Evolutionary conservation across 805 yeast species (phyloP).

Genomic region (Komagataella kurtzmanii): DNA sequence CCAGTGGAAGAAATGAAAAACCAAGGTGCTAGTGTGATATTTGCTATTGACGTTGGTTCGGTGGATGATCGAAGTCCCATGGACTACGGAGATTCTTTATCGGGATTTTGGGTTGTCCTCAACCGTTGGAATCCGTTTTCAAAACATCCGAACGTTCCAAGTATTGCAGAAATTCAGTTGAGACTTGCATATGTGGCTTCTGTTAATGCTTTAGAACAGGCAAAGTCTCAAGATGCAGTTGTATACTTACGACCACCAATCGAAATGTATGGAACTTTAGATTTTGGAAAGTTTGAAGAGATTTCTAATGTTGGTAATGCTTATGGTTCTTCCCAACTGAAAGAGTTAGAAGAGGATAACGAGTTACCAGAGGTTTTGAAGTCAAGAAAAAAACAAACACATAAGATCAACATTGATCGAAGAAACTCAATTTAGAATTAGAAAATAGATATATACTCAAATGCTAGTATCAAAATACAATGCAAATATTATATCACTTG

Average conservation of each 20-base stretch:
- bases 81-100: conserved; percentile 84
- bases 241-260: conserved; percentile 88
- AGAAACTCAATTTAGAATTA: neutral
- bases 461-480: too few relatives aligned
- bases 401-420: neutral
- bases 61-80: conserved; percentile 84
- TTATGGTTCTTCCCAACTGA: conserved; percentile 33
- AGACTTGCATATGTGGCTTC: conserved; percentile 90
- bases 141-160: conserved; percentile 76
- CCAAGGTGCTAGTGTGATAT: conserved; percentile 72
- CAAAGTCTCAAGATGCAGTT: conserved; percentile 76
- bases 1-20: conserved; percentile 89
- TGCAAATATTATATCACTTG: too few relatives aligned
- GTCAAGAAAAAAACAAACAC: neutral
- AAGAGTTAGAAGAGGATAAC: neutral
- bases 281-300: conserved; percentile 85
- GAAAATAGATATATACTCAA: neutral
- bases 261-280: conserved; percentile 82
- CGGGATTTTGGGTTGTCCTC: conserved; percentile 83
- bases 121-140: conserved; percentile 89
- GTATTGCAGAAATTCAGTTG: conserved; percentile 89
- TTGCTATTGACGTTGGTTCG: conserved; percentile 95
- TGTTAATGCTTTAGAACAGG: conserved; percentile 82
- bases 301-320: conserved; percentile 69
- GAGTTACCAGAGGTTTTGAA: neutral